These are phyloP conservation scores for Malus fusca DNA, from an alignment of 306 rosid genomes.

Conservation along the genomic window DNA sequence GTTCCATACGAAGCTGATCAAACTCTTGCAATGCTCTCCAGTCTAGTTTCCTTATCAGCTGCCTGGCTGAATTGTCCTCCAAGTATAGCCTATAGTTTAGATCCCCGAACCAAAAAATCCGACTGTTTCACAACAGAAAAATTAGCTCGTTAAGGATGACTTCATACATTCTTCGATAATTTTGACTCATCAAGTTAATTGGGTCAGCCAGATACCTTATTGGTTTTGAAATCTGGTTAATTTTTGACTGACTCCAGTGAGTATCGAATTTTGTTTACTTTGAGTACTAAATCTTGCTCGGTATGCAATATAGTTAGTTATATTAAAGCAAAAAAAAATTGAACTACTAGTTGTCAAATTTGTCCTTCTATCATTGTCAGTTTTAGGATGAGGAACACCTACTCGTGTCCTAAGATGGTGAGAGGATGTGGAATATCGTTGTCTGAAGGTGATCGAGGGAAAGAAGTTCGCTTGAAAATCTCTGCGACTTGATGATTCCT, in stretches of 20 bases:
- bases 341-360: neutral
- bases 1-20: slow-evolving; percentile 77
- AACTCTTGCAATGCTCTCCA: slow-evolving; percentile 76
- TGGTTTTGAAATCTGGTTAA: neutral
- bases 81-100: slow-evolving; percentile 86
- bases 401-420: slow-evolving; percentile 87
- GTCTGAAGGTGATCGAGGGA: slow-evolving; percentile 36
- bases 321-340: neutral
- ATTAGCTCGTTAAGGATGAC: neutral
- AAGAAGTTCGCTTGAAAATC: slow-evolving; percentile 66
- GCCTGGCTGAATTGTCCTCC: slow-evolving; percentile 73
- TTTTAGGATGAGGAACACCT: slow-evolving; percentile 31
- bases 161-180: neutral
- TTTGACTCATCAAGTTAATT: neutral
- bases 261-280: neutral
- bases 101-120: slow-evolving; percentile 95
- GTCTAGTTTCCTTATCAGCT: slow-evolving; percentile 61
- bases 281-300: neutral
- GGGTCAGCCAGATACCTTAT: neutral
- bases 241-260: neutral
- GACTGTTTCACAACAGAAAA: slow-evolving; percentile 47
- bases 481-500: slow-evolving; percentile 74
- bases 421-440: slow-evolving; percentile 45
- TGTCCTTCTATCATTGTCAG: neutral
- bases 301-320: neutral